Base-by-base conservation (phyloP, 306 rosid genomes). In the Adenanthera pavonina region DNA sequence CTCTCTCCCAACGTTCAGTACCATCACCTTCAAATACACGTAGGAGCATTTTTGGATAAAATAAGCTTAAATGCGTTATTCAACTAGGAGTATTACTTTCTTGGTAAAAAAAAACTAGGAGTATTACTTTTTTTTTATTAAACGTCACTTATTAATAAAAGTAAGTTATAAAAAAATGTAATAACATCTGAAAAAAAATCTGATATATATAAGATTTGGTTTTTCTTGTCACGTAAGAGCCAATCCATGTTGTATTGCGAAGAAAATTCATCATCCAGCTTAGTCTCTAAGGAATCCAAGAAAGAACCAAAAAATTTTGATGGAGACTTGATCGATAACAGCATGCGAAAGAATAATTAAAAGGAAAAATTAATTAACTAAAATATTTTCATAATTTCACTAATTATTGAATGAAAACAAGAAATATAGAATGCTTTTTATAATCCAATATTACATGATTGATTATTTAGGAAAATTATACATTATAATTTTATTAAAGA, bases 281-380 rank as follows among this genome's bases (percentile, higher is more conserved):
- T 53, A 84, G 77, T 70, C 75, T 79, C 60, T 59, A 53, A 30
- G 68, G 72, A 76, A 81, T 78, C 84, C 74, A 62, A 74, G 57
- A 74, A 81, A 19, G 19, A 36, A 19, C n/a, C 33, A 30, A 81
- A 68, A 38, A 74, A 38, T 13, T n/a, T n/a, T n/a, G n/a, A n/a
- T n/a, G n/a, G n/a, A n/a, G n/a, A n/a, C n/a, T n/a, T n/a, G n/a
- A n/a, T n/a, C n/a, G n/a, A n/a, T n/a, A n/a, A n/a, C n/a, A n/a
- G n/a, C n/a, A n/a, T n/a, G n/a, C n/a, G n/a, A n/a, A n/a, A n/a
- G n/a, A n/a, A n/a, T n/a, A n/a, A n/a, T n/a, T n/a, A n/a, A n/a
- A n/a, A n/a, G n/a, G n/a, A n/a, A n/a, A n/a, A n/a, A n/a, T n/a
- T n/a, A n/a, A n/a, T n/a, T n/a, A n/a, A n/a, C n/a, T n/a, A n/a